A percentile compares a stretch with the other conserved stretches of the same genome.
These are phyloP conservation scores for Oemleria cerasiformis DNA, from an alignment of 306 rosid genomes.

Conservation along the genomic window DNA sequence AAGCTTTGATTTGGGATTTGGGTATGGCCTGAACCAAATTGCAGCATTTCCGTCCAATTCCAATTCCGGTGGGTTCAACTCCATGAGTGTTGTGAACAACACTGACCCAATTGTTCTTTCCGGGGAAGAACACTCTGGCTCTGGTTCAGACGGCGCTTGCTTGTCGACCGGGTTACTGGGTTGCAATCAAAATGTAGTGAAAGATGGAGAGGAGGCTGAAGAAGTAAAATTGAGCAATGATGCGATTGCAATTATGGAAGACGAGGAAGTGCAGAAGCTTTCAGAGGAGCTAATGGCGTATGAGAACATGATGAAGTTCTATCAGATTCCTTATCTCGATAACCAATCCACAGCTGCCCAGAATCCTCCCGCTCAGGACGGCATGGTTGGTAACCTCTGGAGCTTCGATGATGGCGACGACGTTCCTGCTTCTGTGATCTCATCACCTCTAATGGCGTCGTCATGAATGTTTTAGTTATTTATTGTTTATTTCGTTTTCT, in stretches of 20 bases:
- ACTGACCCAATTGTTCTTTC: constrained; percentile 23
- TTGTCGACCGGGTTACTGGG: constrained; percentile 26
- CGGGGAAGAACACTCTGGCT: constrained; percentile 39
- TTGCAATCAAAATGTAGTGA: constrained; percentile 5
- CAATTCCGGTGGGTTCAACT: constrained; percentile 13
- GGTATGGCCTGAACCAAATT: constrained; percentile 53
- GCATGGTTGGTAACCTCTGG: constrained; percentile 69
- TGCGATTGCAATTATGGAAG: constrained; percentile 18
- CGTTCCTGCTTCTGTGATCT: constrained; percentile 8
- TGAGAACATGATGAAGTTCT: constrained; percentile 78
- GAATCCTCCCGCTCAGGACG: constrained; percentile 44
- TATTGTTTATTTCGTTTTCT: neutral
- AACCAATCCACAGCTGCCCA: constrained; percentile 53
- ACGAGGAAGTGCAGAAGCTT: constrained; percentile 55
- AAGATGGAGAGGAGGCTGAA: constrained; percentile 20
- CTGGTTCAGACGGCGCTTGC: constrained; percentile 37
- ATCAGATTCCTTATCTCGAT: constrained; percentile 78
- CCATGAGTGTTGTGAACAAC: constrained; percentile 18
- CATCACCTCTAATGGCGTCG: too few species aligned
- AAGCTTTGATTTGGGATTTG: constrained; percentile 41
- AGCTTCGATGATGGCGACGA: constrained; percentile 50
- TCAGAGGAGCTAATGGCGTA: constrained; percentile 85
- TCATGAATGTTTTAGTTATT: neutral
- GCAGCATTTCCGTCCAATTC: constrained; percentile 25
- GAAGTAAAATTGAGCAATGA: constrained; percentile 20